A percentile compares a stretch with the other conserved stretches of the same genome.
Conservation (phyloP, 192 early-diverging fungal species). For the Entophlyctis luteolus region DNA sequence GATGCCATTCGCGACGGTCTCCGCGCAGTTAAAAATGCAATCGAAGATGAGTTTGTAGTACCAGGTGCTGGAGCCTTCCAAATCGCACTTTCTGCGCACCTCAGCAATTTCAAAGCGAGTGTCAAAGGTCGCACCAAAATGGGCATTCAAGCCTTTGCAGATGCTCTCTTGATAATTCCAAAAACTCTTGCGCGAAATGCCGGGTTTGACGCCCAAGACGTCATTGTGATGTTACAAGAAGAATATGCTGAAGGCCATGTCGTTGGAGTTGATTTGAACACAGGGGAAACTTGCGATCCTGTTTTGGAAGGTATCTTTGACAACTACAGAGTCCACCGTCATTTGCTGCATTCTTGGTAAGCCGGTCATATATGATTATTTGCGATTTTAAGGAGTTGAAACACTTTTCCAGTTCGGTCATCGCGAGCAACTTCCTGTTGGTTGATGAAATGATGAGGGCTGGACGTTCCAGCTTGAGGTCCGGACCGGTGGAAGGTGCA, state of each 20-base stretch:
- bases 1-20: conserved; percentile 98
- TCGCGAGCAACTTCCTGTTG: conserved; percentile 93
- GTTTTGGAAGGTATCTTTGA: conserved; percentile 92
- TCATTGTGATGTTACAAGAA: conserved; percentile 88
- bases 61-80: conserved; percentile 97
- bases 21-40: conserved; percentile 95
- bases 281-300: conserved; percentile 91
- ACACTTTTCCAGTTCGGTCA: conserved; percentile 67
- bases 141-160: conserved; percentile 95
- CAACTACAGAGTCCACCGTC: conserved; percentile 94
- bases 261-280: conserved; percentile 90
- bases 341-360: conserved; percentile 92
- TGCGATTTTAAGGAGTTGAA: neutral
- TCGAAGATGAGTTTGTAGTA: conserved; percentile 87
- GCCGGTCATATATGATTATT: neutral
- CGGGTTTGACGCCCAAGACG: conserved; percentile 94
- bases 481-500: conserved; percentile 5
- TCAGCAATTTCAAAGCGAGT: conserved; percentile 80
- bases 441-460: conserved; percentile 97
- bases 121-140: conserved; percentile 93
- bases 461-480: conserved; percentile 40
- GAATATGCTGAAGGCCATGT: conserved; percentile 85
- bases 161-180: conserved; percentile 92
- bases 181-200: conserved; percentile 94
- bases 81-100: conserved; percentile 77